These are phyloP conservation scores for Fusarium dlaminii DNA, from an alignment of 2,329 filamentous ascomycete genomes.

Conservation along the genomic window DNA sequence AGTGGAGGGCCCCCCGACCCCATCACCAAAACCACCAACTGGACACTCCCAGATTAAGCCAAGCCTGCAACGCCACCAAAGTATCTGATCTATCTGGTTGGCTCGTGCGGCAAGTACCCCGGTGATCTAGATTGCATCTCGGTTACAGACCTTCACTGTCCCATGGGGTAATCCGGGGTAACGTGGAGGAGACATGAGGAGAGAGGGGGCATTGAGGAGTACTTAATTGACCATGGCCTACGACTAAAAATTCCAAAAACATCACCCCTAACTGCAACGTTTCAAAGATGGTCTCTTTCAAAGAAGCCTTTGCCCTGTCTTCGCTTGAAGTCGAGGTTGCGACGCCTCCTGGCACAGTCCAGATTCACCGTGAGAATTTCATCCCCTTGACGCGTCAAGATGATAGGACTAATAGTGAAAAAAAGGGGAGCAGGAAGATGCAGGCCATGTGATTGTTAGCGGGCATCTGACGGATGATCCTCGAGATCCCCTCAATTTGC, in stretches of 20 bases:
- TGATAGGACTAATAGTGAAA: fast-evolving
- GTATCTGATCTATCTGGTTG: not conserved
- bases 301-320: conserved; percentile 15
- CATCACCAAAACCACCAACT: not conserved
- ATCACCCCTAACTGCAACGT: not conserved
- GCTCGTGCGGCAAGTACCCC: not conserved
- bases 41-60: not conserved
- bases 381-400: fast-evolving
- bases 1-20: conserved; percentile 3
- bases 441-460: not conserved
- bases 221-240: conserved; percentile 4
- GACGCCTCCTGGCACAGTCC: conserved; percentile 19
- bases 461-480: conserved; percentile 38
- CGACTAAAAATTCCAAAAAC: not conserved
- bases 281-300: conserved; percentile 9
- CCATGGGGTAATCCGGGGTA: conserved; percentile 26
- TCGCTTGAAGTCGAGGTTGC: conserved; percentile 13
- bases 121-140: not conserved
- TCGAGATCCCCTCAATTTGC: conserved; percentile 50
- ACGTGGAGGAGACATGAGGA: not conserved
- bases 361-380: conserved; percentile 8
- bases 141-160: not conserved
- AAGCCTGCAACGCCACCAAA: not conserved
- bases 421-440: conserved; percentile 16
- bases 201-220: not conserved